phyloP scores from a whole-genome alignment of 75 land plant species.

The Chamaecyparis obtusa region DNA sequence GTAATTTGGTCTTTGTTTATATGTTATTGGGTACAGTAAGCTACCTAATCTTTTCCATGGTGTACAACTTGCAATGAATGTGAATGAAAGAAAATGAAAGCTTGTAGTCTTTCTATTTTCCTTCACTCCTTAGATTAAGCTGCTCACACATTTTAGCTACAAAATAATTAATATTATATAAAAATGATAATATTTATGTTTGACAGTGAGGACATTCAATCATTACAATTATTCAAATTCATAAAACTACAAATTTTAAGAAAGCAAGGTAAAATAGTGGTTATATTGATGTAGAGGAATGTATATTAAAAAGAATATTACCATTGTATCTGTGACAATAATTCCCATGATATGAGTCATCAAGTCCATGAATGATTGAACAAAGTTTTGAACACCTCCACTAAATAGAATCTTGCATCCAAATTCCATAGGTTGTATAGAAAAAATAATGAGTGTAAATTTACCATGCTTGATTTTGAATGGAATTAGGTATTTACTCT shows the following conservation, averaged over 20 bases:
- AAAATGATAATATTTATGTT: neutral
- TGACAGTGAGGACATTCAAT: neutral
- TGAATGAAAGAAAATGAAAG: neutral
- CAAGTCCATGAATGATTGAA: constrained; percentile 80
- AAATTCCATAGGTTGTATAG: neutral
- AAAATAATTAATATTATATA: too few species aligned
- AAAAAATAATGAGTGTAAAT: neutral
- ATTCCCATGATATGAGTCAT: constrained; percentile 76
- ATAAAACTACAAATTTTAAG: neutral
- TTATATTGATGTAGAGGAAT: neutral
- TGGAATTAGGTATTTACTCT: neutral
- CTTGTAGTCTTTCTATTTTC: neutral
- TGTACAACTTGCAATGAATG: neutral
- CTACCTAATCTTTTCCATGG: neutral
- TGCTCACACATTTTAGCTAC: too few species aligned
- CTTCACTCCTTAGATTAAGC: neutral
- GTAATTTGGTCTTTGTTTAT: too few species aligned
- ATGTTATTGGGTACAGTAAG: neutral
- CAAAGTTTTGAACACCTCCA: constrained; percentile 90
- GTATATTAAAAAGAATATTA: neutral
- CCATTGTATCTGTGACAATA: constrained; percentile 79
- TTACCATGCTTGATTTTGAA: neutral
- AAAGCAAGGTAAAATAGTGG: neutral
- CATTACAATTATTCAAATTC: neutral
- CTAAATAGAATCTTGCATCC: constrained; percentile 67